Evolutionary conservation across 768 basidiomycete species (phyloP).

Genomic region (Lentinula lateritia): DNA sequence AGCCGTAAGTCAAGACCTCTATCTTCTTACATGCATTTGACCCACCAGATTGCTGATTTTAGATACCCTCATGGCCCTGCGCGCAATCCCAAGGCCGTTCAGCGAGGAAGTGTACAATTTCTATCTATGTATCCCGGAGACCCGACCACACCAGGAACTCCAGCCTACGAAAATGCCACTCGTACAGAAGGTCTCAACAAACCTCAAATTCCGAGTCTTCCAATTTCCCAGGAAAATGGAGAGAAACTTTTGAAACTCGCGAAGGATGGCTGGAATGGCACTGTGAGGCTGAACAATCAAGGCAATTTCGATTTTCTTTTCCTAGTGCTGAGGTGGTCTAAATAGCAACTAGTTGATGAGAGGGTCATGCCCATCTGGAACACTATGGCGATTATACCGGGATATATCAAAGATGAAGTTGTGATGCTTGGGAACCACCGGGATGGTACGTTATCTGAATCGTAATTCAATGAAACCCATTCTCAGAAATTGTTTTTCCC

Average conservation of each 20-base stretch:
- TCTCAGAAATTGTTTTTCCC: background rate
- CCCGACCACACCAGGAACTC: slow-evolving; percentile 45
- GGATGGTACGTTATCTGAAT: slow-evolving; percentile 31
- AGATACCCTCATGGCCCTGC: slow-evolving; percentile 63
- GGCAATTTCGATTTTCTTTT: slow-evolving; percentile 22
- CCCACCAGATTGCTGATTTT: background rate
- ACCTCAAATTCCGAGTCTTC: slow-evolving; percentile 55
- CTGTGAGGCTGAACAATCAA: slow-evolving; percentile 55
- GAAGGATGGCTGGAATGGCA: slow-evolving; percentile 32
- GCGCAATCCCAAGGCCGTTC: slow-evolving; percentile 53
- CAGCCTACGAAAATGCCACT: slow-evolving; percentile 62
- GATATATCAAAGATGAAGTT: slow-evolving; percentile 59
- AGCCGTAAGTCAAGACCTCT: background rate
- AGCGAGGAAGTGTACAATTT: slow-evolving; percentile 68
- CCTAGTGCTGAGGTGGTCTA: background rate
- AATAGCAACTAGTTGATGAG: slow-evolving; percentile 19
- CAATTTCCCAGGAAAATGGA: slow-evolving; percentile 64
- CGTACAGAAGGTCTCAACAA: slow-evolving; percentile 43
- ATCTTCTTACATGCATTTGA: too few relatives aligned
- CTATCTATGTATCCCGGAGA: slow-evolving; percentile 48
- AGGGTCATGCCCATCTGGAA: slow-evolving; percentile 69
- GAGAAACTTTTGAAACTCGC: slow-evolving; percentile 46
- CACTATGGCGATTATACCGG: slow-evolving; percentile 59
- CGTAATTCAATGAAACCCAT: background rate
- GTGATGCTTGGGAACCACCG: slow-evolving; percentile 69